Percentiles rank a stretch among this genome's conserved stretches.
phyloP scores from a whole-genome alignment of 1,284 basidiomycete species.

The Melampsora americana region DNA sequence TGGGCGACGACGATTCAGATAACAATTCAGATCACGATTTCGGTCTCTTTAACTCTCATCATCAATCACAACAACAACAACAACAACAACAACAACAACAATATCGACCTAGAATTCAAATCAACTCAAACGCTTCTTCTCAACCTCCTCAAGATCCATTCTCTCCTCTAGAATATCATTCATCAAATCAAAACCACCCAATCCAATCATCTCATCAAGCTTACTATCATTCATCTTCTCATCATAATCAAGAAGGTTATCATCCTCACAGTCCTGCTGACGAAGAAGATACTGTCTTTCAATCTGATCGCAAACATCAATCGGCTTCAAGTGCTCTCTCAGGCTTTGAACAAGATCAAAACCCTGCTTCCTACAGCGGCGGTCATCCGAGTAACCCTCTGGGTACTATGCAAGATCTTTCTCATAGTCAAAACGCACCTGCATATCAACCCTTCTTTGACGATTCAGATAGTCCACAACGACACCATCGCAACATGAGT shows the following conservation, averaged over 20 bases:
- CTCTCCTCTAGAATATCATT: conserved; percentile 10
- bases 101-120: conserved; percentile 6
- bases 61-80: conserved; percentile 9
- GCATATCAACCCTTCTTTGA: not conserved
- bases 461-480: not conserved
- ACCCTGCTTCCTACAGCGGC: conserved; percentile 31
- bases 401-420: conserved; percentile 29
- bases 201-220: not conserved
- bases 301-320: not conserved
- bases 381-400: conserved; percentile 34
- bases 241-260: not conserved
- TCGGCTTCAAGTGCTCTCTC: not conserved
- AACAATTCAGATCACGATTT: not conserved
- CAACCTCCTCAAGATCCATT: conserved; percentile 4
- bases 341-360: conserved; percentile 31
- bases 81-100: conserved; percentile 19
- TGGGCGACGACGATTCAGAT: conserved; percentile 17
- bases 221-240: not conserved
- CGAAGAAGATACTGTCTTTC: conserved; percentile 1
- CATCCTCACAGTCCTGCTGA: conserved; percentile 1
- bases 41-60: not conserved
- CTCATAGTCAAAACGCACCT: not conserved
- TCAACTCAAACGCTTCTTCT: not conserved
- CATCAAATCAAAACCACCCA: too few species aligned
- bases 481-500: not conserved